Evolutionary conservation across 1,284 basidiomycete genomes (phyloP), one percentile per base, ranked within the genome.

Genomic region (Microbotryomycetes sp.): DNA sequence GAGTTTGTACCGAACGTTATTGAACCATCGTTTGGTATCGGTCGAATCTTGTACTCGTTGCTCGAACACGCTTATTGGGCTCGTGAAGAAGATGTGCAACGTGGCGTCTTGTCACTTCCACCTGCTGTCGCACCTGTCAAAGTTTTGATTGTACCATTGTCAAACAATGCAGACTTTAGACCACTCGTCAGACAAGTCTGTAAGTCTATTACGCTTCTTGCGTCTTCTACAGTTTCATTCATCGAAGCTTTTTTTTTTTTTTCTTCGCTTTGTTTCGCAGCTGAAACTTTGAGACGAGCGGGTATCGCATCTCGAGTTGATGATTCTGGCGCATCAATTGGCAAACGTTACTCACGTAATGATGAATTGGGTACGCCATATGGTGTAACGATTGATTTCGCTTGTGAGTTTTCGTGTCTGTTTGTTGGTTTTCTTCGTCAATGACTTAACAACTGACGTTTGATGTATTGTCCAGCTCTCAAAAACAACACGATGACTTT

Each of bases 361-460:
- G 94, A 99, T 79, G 96, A 98, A 79, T 84, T 99, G 49, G 94
- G 94, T 70, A 98, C 94, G 42, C 94, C 94, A 3, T 98, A 89
- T 75, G 94, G 94, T 58, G 82, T 93, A 70, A 98, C 96, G 5
- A 82, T 98, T 65, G 94, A 98, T 79, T 98, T 98, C 80, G 94
- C 93, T 28, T 93, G 92, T 90, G 76, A 77, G 88, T 85, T 49
- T 45, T 54, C 29, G 53, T 42, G 15, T 32, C 16, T 26, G 36
- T 12, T 42, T 12, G 9, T 45, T 26, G 14, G 42, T 54, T 42
- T 42, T 26, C 47, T 23, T 29, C 28, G 30, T 25, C 47, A 29
- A 29, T 29, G 30, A 49, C 53, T 56, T 14, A 50, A 58, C 46
- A 28, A 26, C 19, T 22, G 6, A 29, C 15, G 9, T 14, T 65